Conservation (phyloP, 2,329 filamentous ascomycete genomes). For the Mycosphaerella sp. region DNA sequence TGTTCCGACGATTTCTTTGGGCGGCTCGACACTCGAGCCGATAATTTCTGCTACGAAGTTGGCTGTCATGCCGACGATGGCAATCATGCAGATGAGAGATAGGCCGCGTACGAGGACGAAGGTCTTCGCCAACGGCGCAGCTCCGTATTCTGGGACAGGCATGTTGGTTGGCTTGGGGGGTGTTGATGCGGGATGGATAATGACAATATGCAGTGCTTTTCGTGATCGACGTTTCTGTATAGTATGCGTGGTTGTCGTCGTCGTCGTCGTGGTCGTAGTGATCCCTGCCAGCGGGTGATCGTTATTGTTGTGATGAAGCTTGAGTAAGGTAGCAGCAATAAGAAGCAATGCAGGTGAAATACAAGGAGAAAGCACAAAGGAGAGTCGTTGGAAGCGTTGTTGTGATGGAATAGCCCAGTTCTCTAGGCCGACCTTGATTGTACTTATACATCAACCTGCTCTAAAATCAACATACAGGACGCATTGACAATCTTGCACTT, state of each 20-base stretch:
- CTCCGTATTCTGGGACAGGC: slow-evolving; percentile 58
- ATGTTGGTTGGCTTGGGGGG: slow-evolving; percentile 34
- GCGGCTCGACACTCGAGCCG: slow-evolving; percentile 56
- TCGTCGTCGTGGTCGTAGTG: slow-evolving; percentile 9
- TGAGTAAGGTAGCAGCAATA: background rate
- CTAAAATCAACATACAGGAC: background rate
- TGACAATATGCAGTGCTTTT: slow-evolving; percentile 9
- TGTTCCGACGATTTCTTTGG: slow-evolving; percentile 68
- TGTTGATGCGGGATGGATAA: background rate
- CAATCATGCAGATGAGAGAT: slow-evolving; percentile 64
- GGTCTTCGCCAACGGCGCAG: slow-evolving; percentile 61
- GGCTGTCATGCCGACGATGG: slow-evolving; percentile 71
- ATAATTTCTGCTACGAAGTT: slow-evolving; percentile 79
- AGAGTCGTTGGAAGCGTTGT: slow-evolving; percentile 12
- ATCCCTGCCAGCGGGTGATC: slow-evolving; percentile 27
- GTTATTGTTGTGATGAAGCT: slow-evolving; percentile 2
- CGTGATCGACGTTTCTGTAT: slow-evolving; percentile 9
- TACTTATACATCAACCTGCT: slow-evolving; percentile 12
- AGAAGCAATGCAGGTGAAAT: background rate
- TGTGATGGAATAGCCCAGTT: background rate
- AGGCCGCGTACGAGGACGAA: slow-evolving; percentile 68
- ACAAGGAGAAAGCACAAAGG: slow-evolving; percentile 12
- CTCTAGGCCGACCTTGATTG: background rate
- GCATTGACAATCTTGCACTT: slow-evolving; percentile 12
- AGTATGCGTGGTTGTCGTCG: slow-evolving; percentile 5